Conservation (phyloP, 225 moss, liverwort and hornwort species). For the Physcomitrellopsis africana region DNA sequence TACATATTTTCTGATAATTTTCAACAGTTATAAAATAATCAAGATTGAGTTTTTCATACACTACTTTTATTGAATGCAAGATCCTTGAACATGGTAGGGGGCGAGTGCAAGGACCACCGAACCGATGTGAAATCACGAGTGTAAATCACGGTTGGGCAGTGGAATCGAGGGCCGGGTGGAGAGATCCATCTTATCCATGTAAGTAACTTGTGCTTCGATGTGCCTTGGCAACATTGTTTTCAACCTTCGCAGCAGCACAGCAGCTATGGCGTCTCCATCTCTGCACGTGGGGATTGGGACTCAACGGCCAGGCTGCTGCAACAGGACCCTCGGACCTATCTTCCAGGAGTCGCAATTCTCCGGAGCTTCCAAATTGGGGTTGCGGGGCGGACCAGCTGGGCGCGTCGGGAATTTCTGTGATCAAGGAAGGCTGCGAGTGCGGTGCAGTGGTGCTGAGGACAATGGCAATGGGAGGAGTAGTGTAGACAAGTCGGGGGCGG, state of each 20-base stretch:
- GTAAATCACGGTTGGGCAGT: too few relatives aligned
- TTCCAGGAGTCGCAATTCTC: not conserved
- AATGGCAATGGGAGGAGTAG: not conserved
- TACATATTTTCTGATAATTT: too few relatives aligned
- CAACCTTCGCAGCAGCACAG: constrained; percentile 4
- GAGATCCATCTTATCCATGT: too few relatives aligned
- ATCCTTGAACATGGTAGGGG: too few relatives aligned
- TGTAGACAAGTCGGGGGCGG: constrained; percentile 58
- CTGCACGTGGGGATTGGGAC: constrained; percentile 26
- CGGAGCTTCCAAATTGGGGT: not conserved
- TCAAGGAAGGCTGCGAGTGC: constrained; percentile 14
- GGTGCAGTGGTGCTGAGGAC: constrained; percentile 23
- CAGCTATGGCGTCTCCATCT: constrained; percentile 48
- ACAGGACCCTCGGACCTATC: not conserved
- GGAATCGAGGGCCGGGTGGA: too few relatives aligned
- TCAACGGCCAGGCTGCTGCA: not conserved
- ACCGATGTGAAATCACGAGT: too few relatives aligned
- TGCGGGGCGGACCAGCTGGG: not conserved
- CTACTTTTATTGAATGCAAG: too few relatives aligned
- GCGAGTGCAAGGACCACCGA: too few relatives aligned
- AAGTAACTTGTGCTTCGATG: too few relatives aligned
- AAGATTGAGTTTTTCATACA: too few relatives aligned
- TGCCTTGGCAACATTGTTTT: too few relatives aligned
- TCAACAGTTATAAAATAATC: too few relatives aligned
- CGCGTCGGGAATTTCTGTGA: not conserved